Conservation (phyloP, 2,329 filamentous ascomycete genomes). For the Trichoderma semiorbis region DNA sequence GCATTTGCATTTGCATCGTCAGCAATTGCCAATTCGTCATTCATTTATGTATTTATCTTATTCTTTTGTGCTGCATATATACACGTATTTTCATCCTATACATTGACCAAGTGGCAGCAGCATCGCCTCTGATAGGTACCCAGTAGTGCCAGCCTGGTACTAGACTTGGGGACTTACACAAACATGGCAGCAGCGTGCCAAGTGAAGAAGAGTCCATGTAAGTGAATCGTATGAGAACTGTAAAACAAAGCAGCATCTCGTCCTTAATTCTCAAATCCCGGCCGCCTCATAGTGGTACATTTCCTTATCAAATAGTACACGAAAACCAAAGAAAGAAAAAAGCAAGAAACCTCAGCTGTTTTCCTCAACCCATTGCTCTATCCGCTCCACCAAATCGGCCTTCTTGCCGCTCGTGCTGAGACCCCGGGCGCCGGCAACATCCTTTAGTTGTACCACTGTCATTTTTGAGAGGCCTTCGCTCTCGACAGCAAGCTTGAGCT, state of each 20-base stretch:
- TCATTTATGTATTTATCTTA: background rate
- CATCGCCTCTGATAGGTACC: background rate
- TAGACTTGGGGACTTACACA: background rate
- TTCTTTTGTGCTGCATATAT: background rate
- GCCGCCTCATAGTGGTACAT: background rate
- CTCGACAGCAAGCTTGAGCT: conserved; percentile 45
- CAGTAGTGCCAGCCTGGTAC: background rate
- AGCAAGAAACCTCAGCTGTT: conserved; percentile 27
- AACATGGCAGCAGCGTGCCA: background rate
- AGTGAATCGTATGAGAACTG: background rate
- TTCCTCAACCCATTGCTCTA: conserved; percentile 56
- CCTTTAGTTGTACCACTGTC: conserved; percentile 52
- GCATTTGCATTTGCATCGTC: background rate
- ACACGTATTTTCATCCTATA: background rate
- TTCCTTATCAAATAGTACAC: background rate
- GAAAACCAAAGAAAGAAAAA: background rate
- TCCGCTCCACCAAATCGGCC: conserved; percentile 50
- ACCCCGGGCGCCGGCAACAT: conserved; percentile 45
- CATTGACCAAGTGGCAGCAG: background rate
- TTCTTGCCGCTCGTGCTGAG: conserved; percentile 51
- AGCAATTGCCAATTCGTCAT: background rate
- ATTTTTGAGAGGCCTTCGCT: conserved; percentile 49
- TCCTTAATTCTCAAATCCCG: background rate
- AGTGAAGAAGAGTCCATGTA: background rate
- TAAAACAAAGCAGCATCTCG: background rate